phyloP scores from a whole-genome alignment of 371 early-diverging fungal species.

The Nematocida sp. region DNA sequence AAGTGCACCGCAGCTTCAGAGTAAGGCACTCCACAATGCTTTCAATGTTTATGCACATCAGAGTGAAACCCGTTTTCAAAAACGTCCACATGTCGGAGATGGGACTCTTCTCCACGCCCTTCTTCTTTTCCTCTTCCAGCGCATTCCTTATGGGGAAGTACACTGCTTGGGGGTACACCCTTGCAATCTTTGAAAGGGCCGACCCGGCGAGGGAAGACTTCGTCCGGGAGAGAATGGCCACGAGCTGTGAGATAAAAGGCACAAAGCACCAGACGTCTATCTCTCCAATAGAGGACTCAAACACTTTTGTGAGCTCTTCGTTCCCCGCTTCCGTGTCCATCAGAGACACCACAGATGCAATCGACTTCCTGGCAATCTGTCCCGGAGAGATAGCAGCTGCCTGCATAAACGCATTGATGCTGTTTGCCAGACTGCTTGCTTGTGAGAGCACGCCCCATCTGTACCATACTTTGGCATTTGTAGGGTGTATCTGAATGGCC shows the following conservation, averaged over 20 bases:
- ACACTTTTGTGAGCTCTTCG: conserved; percentile 32
- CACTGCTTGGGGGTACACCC: conserved; percentile 42
- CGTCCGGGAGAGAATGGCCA: conserved; percentile 38
- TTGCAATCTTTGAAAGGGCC: conserved; percentile 17
- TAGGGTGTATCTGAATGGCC: conserved; percentile 79
- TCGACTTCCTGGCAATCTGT: conserved; percentile 25
- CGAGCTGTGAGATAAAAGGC: conserved; percentile 55
- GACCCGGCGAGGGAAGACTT: conserved; percentile 11
- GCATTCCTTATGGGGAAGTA: conserved; percentile 46
- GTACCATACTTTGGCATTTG: conserved; percentile 83
- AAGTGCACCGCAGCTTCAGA: conserved; percentile 20
- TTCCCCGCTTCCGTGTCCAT: conserved; percentile 14
- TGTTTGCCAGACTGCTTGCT: conserved; percentile 63
- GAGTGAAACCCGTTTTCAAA: conserved; percentile 45
- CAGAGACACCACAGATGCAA: conserved; percentile 38
- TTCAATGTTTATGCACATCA: conserved; percentile 52
- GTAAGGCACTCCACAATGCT: conserved; percentile 30
- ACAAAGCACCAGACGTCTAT: conserved; percentile 53
- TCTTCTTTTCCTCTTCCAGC: conserved; percentile 39
- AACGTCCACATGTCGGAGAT: conserved; percentile 44
- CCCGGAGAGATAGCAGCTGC: conserved; percentile 65
- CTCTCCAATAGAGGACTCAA: conserved; percentile 34
- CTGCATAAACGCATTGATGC: conserved; percentile 87
- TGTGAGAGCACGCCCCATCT: conserved; percentile 78
- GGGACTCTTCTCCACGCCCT: conserved; percentile 15